Conservation (phyloP, 176 grass and related monocot species). For the Miscanthus lutarioriparius region DNA sequence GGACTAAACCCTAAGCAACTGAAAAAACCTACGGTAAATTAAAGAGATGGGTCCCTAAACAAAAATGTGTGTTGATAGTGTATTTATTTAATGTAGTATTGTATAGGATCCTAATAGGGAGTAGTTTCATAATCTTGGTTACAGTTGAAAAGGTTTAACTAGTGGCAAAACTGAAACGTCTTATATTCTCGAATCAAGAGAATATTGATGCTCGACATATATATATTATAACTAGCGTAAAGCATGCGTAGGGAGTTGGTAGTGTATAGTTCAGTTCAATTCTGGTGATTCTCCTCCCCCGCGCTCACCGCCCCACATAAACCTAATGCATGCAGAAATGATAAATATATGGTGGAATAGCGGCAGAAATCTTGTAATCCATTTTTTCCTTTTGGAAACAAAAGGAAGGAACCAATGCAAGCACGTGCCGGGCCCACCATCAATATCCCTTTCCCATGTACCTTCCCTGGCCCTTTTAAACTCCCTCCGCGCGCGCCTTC, state of each 20-base stretch:
- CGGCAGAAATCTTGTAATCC: not conserved
- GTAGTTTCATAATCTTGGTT: not conserved
- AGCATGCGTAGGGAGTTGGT: not conserved
- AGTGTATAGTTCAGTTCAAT: not conserved
- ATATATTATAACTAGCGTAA: not conserved
- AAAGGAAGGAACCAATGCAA: constrained; percentile 13
- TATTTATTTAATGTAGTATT: not conserved
- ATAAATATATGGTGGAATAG: constrained; percentile 8
- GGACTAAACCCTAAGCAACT: too few relatives aligned
- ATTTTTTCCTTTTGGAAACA: not conserved
- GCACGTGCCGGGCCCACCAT: constrained; percentile 29
- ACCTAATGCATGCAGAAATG: not conserved
- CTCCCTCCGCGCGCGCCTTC: constrained; percentile 12
- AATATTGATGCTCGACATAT: not conserved
- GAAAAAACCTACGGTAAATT: too few relatives aligned
- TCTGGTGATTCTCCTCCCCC: not conserved
- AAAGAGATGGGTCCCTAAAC: too few relatives aligned
- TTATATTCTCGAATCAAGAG: not conserved
- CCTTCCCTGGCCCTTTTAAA: not conserved
- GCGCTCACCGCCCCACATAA: too few relatives aligned
- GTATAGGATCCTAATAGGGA: not conserved
- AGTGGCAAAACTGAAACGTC: not conserved
- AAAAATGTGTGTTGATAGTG: not conserved
- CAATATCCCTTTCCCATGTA: constrained; percentile 28
- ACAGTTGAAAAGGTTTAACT: not conserved